Evolutionary conservation across 352 stramenopile species (phyloP).

Genomic region (Globisporangium paroecandrum): DNA sequence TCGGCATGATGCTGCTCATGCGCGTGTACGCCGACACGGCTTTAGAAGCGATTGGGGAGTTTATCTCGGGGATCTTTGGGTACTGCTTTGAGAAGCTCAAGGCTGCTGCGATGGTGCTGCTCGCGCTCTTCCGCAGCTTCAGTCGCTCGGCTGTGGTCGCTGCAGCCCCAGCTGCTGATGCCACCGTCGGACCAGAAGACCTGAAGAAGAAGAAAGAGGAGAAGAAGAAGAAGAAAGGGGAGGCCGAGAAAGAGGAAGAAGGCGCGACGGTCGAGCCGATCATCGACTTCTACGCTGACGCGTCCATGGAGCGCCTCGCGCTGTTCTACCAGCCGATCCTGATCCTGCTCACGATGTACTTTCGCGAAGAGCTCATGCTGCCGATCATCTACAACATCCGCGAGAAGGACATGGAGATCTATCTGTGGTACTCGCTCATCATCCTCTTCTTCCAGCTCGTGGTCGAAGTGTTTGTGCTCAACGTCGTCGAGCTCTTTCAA

Average conservation of each 20-base stretch:
- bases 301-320: slow-evolving; percentile 89
- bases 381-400: slow-evolving; percentile 95
- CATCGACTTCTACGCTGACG: slow-evolving; percentile 91
- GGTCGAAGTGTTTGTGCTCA: slow-evolving; percentile 93
- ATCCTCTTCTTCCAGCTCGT: slow-evolving; percentile 95
- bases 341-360: slow-evolving; percentile 95
- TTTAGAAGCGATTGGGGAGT: slow-evolving; percentile 75
- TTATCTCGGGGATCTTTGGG: slow-evolving; percentile 35
- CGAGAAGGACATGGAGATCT: slow-evolving; percentile 97
- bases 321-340: slow-evolving; percentile 94
- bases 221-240: slow-evolving; percentile 42
- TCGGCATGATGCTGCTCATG: slow-evolving; percentile 94
- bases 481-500: slow-evolving; percentile 95
- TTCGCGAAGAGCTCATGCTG: slow-evolving; percentile 91
- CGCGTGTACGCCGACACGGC: slow-evolving; percentile 89
- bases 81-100: slow-evolving; percentile 46
- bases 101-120: slow-evolving; percentile 20
- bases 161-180: background rate
- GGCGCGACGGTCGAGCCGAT: slow-evolving; percentile 95
- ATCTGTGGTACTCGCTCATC: slow-evolving; percentile 94
- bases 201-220: slow-evolving; percentile 6
- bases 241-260: slow-evolving; percentile 51
- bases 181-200: background rate
- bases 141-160: slow-evolving; percentile 39
- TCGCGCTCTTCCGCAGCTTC: slow-evolving; percentile 52